These are phyloP conservation scores for Gossypium stocksii DNA, from an alignment of 345 rosid species.

Conservation along the genomic window DNA sequence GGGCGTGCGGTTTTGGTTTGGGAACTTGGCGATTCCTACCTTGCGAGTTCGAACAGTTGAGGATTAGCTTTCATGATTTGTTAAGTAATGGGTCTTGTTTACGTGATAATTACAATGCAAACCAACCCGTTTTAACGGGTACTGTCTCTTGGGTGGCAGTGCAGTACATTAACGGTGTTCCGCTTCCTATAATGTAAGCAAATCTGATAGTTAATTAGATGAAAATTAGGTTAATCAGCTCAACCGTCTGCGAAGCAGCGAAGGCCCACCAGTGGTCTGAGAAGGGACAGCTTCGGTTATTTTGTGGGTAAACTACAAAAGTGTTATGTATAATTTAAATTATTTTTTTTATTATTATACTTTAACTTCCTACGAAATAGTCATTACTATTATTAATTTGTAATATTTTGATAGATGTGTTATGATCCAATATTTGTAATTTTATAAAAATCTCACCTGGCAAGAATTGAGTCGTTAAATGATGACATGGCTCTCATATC, in stretches of 20 bases:
- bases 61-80: not conserved
- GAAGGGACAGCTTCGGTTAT: too few species aligned
- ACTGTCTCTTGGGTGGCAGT: not conserved
- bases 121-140: not conserved
- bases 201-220: not conserved
- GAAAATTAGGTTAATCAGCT: conserved; percentile 20
- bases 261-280: too few species aligned
- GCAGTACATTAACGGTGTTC: not conserved
- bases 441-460: too few species aligned
- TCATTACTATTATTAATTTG: too few species aligned
- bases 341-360: too few species aligned
- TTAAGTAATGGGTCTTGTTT: not conserved
- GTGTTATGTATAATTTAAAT: too few species aligned
- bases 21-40: conserved; percentile 38
- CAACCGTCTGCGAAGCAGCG: not conserved
- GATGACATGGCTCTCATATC: too few species aligned
- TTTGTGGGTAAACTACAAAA: too few species aligned
- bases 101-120: conserved; percentile 20
- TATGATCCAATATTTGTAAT: too few species aligned
- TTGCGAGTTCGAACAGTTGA: conserved; percentile 14
- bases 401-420: too few species aligned
- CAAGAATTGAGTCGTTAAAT: too few species aligned
- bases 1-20: conserved; percentile 24
- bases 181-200: not conserved
- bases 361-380: too few species aligned